Evolutionary conservation across 2,329 filamentous ascomycete species (phyloP).

Genomic region (Cylindrodendrum hubeiense): DNA sequence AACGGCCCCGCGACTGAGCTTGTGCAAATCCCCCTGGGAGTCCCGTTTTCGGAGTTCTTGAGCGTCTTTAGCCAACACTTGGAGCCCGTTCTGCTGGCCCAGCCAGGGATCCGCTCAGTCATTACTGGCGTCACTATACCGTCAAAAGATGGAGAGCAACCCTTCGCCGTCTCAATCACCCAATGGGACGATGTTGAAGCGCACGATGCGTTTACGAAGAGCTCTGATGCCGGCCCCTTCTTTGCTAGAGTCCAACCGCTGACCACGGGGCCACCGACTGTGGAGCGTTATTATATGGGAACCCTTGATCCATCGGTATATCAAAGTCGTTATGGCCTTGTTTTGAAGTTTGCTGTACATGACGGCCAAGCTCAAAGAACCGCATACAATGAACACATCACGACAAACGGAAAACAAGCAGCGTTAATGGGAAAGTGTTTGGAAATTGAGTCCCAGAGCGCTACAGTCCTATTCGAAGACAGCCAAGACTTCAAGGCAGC

Average conservation of each 20-base stretch:
- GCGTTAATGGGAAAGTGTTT: background rate
- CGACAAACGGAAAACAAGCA: background rate
- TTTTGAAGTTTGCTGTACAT: background rate
- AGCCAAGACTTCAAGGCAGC: background rate
- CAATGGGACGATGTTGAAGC: slow-evolving; percentile 14
- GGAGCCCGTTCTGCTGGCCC: slow-evolving; percentile 6
- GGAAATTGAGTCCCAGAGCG: background rate
- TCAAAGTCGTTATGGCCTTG: background rate
- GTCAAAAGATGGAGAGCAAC: background rate
- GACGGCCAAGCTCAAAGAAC: background rate
- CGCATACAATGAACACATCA: background rate
- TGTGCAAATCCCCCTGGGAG: background rate
- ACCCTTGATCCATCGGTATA: background rate
- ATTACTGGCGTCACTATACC: slow-evolving; percentile 5
- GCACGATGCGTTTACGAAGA: slow-evolving; percentile 7
- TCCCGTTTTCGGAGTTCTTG: slow-evolving; percentile 6
- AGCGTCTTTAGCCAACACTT: background rate
- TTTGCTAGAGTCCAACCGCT: slow-evolving; percentile 4
- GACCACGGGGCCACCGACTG: background rate
- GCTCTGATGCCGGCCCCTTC: slow-evolving; percentile 6
- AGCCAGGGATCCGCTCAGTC: background rate
- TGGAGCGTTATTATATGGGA: slow-evolving; percentile 5
- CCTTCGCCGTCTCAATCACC: background rate
- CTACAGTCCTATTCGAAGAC: background rate
- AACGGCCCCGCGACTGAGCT: background rate